A percentile compares a stretch with the other conserved stretches of the same genome.
Conservation (phyloP, 768 basidiomycete genomes). For the Leucosporidium creatinivorum region DNA sequence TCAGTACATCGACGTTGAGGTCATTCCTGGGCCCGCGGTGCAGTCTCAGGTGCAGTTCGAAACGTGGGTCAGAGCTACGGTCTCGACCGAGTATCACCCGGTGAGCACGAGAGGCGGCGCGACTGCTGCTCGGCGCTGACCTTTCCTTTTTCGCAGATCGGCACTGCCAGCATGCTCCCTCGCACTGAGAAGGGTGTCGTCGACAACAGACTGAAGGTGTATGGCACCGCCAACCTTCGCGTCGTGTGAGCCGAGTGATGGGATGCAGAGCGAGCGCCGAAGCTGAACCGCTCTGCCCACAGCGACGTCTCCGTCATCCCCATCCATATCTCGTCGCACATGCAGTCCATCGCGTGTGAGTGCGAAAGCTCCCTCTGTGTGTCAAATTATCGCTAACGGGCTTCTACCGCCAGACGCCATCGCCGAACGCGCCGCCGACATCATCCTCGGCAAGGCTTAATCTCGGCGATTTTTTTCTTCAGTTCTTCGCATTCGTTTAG, state of each 20-base stretch:
- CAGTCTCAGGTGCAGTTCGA: slow-evolving; percentile 56
- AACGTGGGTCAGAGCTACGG: slow-evolving; percentile 47
- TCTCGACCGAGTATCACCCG: slow-evolving; percentile 47
- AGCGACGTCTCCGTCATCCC: slow-evolving; percentile 11
- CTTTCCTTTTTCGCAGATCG: too few species aligned
- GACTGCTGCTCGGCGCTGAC: too few species aligned
- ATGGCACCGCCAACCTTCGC: slow-evolving; percentile 1
- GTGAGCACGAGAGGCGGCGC: too few species aligned
- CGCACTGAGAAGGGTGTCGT: slow-evolving; percentile 46
- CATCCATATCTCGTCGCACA: slow-evolving; percentile 18
- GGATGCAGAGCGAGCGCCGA: too few species aligned
- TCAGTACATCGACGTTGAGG: slow-evolving; percentile 12
- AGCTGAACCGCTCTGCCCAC: too few species aligned
- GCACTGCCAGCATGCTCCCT: slow-evolving; percentile 44
- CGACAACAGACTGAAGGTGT: slow-evolving; percentile 43
- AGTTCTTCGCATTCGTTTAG: too few species aligned
- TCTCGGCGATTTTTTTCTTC: too few species aligned
- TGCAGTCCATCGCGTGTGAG: background rate
- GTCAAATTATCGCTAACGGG: background rate
- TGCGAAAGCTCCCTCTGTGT: background rate
- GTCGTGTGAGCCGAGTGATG: background rate
- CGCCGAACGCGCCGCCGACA: slow-evolving; percentile 21
- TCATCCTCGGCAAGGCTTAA: background rate
- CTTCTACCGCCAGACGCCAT: slow-evolving; percentile 12
- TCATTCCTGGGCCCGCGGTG: slow-evolving; percentile 49